A percentile compares a stretch with the other conserved stretches of the same genome.
Conservation (phyloP, 257 asterid species). For the Solanum sparsipilum region DNA sequence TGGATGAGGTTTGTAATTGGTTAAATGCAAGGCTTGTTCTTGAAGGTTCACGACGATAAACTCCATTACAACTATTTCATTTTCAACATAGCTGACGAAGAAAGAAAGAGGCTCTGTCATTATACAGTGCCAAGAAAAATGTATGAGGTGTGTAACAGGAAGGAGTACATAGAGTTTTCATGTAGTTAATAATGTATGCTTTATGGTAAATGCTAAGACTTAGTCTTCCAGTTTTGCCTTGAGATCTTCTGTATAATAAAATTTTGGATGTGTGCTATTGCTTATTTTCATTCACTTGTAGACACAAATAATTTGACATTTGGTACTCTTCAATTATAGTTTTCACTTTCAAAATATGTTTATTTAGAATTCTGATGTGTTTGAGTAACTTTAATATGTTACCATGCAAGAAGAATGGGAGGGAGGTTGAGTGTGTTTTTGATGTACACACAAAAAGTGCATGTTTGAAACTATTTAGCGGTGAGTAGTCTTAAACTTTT, state of each 20-base stretch:
- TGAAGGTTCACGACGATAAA: constrained; percentile 26
- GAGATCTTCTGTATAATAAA: constrained; percentile 2
- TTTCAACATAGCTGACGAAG: background rate
- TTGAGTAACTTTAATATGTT: background rate
- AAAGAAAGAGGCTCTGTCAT: constrained; percentile 50
- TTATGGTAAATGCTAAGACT: background rate
- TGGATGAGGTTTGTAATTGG: constrained; percentile 88
- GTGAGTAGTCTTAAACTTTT: background rate
- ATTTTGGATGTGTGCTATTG: background rate
- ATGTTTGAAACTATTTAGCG: background rate
- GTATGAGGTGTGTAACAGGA: constrained; percentile 51
- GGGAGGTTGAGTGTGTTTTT: background rate
- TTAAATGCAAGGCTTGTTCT: constrained; percentile 45
- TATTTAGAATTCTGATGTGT: background rate
- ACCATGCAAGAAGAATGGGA: background rate
- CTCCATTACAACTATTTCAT: background rate
- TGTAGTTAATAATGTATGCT: background rate
- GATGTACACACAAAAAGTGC: background rate
- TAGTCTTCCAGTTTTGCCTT: constrained; percentile 1
- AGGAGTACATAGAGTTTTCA: background rate
- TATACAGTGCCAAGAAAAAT: constrained; percentile 75
- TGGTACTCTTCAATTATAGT: background rate
- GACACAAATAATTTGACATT: background rate
- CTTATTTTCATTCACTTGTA: background rate
- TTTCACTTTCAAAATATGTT: background rate